Evolutionary conservation across 306 rosid species (phyloP).

Genomic region (Luffa aegyptiaca): DNA sequence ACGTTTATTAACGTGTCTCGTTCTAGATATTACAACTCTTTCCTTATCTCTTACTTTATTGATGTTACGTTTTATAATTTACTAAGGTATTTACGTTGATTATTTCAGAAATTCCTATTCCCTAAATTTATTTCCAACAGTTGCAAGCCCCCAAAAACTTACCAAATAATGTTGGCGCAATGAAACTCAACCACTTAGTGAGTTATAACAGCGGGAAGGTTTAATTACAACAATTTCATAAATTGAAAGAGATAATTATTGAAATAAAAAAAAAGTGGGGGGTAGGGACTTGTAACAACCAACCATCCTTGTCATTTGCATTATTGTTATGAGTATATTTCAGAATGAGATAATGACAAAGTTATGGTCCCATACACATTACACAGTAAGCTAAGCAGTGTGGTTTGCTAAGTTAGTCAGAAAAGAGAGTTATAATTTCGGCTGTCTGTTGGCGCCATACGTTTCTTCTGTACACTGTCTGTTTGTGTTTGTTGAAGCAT

Average conservation of each 20-base stretch:
- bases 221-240: not conserved
- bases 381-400: not conserved
- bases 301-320: not conserved
- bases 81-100: no score
- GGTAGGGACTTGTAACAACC: not conserved
- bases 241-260: not conserved
- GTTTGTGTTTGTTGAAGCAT: not conserved
- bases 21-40: no score
- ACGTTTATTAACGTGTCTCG: no score
- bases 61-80: no score
- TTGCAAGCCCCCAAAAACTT: no score
- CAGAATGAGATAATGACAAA: not conserved
- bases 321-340: not conserved
- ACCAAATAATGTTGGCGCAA: not conserved
- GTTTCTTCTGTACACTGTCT: not conserved
- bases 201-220: not conserved
- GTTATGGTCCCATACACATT: not conserved
- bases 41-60: no score
- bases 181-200: not conserved
- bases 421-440: not conserved
- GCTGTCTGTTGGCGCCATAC: not conserved
- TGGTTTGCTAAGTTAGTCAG: not conserved
- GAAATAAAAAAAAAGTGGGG: not conserved
- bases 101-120: no score
- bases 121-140: no score